Percentiles rank a stretch among this genome's conserved stretches.
Evolutionary conservation across 108 stramenopile species (phyloP).

Genomic region (Cylindrotheca fusiformis): DNA sequence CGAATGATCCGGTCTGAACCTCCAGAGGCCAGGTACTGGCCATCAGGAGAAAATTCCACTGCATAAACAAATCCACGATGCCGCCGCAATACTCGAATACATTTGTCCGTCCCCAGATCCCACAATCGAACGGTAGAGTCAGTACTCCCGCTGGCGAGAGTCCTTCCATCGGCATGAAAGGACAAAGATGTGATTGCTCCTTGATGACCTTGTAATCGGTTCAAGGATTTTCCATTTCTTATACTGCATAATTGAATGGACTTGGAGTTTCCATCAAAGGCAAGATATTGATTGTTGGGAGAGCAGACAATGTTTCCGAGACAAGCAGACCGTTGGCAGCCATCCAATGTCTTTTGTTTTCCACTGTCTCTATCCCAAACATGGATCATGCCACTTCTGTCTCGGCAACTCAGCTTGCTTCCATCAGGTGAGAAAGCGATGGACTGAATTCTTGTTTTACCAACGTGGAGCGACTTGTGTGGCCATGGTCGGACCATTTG

Average conservation of each 20-base stretch:
- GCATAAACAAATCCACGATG: slow-evolving; percentile 10
- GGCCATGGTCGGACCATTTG: slow-evolving; percentile 10
- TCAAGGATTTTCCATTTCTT: neutral
- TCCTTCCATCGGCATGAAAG: slow-evolving; percentile 76
- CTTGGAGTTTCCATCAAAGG: slow-evolving; percentile 3
- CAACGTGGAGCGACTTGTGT: neutral
- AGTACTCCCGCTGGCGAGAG: slow-evolving; percentile 85
- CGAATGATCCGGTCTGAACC: slow-evolving; percentile 7
- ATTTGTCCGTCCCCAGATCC: slow-evolving; percentile 42
- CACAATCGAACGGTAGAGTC: slow-evolving; percentile 92
- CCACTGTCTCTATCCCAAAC: slow-evolving; percentile 11
- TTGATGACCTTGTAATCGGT: slow-evolving; percentile 4
- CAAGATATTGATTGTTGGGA: slow-evolving; percentile 5
- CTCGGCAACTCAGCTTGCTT: slow-evolving; percentile 4
- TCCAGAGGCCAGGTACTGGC: slow-evolving; percentile 11
- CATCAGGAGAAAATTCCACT: slow-evolving; percentile 4
- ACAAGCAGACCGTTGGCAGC: neutral
- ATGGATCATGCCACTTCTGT: slow-evolving; percentile 5
- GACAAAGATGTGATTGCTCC: slow-evolving; percentile 52
- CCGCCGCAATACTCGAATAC: neutral
- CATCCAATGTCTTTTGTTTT: neutral
- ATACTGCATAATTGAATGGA: slow-evolving; percentile 1
- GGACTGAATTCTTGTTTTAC: slow-evolving; percentile 11
- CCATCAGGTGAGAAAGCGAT: slow-evolving; percentile 11
- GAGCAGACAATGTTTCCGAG: slow-evolving; percentile 12